These are phyloP conservation scores for Phoenix dactylifera DNA, from an alignment of 176 grass and related monocot species.

Conservation along the genomic window DNA sequence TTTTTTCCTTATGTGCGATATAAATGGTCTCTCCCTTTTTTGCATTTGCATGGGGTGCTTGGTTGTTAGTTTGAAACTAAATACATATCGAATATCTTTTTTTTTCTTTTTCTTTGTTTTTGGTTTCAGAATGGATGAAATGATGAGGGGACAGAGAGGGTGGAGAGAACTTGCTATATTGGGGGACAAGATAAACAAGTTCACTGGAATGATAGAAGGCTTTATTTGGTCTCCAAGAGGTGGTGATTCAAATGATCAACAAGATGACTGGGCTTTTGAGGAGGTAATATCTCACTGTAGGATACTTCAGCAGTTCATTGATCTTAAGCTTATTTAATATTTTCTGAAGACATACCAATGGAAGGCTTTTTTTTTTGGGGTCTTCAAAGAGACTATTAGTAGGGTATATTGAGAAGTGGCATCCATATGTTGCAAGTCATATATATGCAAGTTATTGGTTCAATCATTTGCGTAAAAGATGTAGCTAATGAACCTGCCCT, in stretches of 20 bases:
- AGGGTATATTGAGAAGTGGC: too few relatives aligned
- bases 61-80: too few relatives aligned
- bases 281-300: constrained; percentile 5
- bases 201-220: constrained; percentile 96
- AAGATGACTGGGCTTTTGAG: constrained; percentile 58
- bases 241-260: constrained; percentile 31
- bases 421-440: too few relatives aligned
- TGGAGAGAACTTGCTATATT: constrained; percentile 88
- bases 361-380: too few relatives aligned
- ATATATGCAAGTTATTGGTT: too few relatives aligned
- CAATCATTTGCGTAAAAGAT: too few relatives aligned
- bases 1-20: constrained; percentile 3
- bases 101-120: not conserved
- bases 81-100: constrained; percentile 5
- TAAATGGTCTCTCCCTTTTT: too few relatives aligned
- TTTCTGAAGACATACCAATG: not conserved
- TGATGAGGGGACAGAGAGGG: constrained; percentile 96
- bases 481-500: too few relatives aligned
- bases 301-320: not conserved
- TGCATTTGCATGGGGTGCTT: too few relatives aligned
- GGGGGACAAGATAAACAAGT: constrained; percentile 94
- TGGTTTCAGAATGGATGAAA: constrained; percentile 56
- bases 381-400: too few relatives aligned
- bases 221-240: constrained; percentile 88
- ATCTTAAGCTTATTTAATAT: not conserved